phyloP scores from a whole-genome alignment of 2,329 filamentous ascomycete genomes.

The Ophiostoma sp. region DNA sequence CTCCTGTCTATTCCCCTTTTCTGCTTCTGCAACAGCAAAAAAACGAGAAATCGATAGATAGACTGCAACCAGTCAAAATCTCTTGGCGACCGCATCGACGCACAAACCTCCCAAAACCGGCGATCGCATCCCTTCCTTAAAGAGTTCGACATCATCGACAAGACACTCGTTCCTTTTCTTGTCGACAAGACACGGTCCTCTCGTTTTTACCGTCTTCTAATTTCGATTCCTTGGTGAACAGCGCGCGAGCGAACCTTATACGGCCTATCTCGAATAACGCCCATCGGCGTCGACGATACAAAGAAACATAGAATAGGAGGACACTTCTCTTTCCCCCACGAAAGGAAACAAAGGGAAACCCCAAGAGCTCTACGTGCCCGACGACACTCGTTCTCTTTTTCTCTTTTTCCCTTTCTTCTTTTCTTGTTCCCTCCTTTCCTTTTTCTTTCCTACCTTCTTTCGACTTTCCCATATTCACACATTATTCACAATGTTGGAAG shows the following conservation, averaged over 20 bases:
- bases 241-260: not conserved
- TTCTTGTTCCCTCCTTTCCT: no score
- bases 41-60: constrained; percentile 12
- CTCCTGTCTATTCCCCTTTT: not conserved
- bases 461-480: not conserved
- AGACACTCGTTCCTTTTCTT: constrained; percentile 4
- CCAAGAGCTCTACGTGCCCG: constrained; percentile 13
- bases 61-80: not conserved
- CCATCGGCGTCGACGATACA: constrained; percentile 5
- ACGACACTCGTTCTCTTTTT: not conserved
- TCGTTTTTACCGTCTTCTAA: not conserved
- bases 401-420: not conserved
- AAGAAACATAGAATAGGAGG: not conserved
- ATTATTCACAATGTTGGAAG: constrained; percentile 42
- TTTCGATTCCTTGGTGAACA: not conserved
- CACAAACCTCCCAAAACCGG: not conserved
- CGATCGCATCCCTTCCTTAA: not conserved
- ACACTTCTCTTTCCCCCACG: not conserved
- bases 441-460: not conserved
- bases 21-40: constrained; percentile 6
- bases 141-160: not conserved
- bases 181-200: not conserved
- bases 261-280: not conserved
- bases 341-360: not conserved
- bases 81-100: constrained; percentile 11